These are phyloP conservation scores for Xerocomellus dryophilus DNA, from an alignment of 768 basidiomycete species.

Conservation along the genomic window DNA sequence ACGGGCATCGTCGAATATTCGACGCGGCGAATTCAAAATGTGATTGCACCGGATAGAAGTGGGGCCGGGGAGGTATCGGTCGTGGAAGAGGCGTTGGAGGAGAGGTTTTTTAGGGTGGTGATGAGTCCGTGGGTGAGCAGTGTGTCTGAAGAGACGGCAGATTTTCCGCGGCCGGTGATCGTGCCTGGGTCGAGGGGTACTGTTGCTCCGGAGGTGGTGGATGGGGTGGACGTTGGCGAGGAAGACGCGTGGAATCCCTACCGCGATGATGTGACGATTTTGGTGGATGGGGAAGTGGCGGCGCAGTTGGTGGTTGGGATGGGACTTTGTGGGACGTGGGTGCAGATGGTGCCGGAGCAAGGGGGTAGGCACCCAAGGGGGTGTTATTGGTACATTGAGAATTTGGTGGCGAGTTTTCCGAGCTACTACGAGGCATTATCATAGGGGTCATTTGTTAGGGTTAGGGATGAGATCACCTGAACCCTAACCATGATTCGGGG, in stretches of 20 bases:
- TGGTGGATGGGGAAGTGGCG: conserved; percentile 22
- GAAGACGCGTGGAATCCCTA: conserved; percentile 38
- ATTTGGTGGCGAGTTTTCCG: conserved; percentile 45
- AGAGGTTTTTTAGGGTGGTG: conserved; percentile 44
- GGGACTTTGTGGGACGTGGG: conserved; percentile 37
- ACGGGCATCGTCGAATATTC: conserved; percentile 64
- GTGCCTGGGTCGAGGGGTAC: conserved; percentile 22
- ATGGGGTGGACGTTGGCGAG: conserved; percentile 1
- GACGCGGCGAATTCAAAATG: conserved; percentile 51
- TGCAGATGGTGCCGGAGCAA: conserved; percentile 27
- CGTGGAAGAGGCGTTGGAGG: conserved; percentile 45
- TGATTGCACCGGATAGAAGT: conserved; percentile 33
- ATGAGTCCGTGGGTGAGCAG: conserved; percentile 49
- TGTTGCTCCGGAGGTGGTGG: conserved; percentile 9
- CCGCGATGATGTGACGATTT: conserved; percentile 27
- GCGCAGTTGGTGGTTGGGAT: conserved; percentile 25
- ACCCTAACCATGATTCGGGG: conserved; percentile 33
- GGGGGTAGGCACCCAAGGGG: conserved; percentile 11
- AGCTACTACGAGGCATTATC: conserved; percentile 39
- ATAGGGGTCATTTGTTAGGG: not conserved
- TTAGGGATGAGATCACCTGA: conserved; percentile 13
- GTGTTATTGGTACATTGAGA: conserved; percentile 58
- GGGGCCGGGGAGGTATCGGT: not conserved
- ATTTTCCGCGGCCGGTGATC: conserved; percentile 36
- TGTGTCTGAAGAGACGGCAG: conserved; percentile 33